Evolutionary conservation across 768 basidiomycete species (phyloP).

Genomic region (Mycena filopes): DNA sequence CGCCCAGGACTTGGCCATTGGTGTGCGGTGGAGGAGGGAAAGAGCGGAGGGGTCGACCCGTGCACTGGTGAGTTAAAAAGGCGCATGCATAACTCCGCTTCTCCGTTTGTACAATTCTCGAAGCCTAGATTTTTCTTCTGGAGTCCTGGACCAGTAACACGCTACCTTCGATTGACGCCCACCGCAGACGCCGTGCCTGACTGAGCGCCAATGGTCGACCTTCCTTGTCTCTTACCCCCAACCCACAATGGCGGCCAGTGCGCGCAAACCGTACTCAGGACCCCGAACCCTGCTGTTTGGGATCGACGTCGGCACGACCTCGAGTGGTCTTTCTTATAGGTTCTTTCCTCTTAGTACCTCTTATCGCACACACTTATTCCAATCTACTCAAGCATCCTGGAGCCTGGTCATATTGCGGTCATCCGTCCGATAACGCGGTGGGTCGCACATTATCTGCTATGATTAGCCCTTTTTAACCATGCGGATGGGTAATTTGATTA

Average conservation of each 20-base stretch:
- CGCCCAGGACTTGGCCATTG: too few relatives aligned
- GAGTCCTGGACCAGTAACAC: neutral
- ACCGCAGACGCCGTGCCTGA: neutral
- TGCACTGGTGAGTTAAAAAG: too few relatives aligned
- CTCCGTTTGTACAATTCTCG: too few relatives aligned
- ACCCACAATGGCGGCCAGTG: neutral
- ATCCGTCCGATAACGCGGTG: constrained; percentile 53
- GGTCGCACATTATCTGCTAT: neutral
- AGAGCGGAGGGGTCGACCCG: too few relatives aligned
- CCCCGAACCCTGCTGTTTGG: constrained; percentile 58
- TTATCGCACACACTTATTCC: neutral
- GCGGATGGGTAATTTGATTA: too few relatives aligned
- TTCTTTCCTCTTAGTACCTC: neutral
- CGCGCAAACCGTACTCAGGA: constrained; percentile 52
- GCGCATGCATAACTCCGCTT: too few relatives aligned
- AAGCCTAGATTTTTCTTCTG: too few relatives aligned
- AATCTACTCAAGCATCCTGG: constrained; percentile 43
- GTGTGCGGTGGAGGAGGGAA: too few relatives aligned
- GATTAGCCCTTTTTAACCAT: neutral
- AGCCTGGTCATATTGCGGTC: constrained; percentile 43
- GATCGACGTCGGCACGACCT: constrained; percentile 65
- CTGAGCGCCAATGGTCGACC: too few relatives aligned
- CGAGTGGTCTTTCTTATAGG: constrained; percentile 46
- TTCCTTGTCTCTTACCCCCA: neutral
- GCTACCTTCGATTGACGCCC: constrained; percentile 15